Percentiles rank a stretch among this genome's conserved stretches.
Evolutionary conservation across 768 basidiomycete genomes (phyloP).

Genomic region (Phlebiopsis gigantea): DNA sequence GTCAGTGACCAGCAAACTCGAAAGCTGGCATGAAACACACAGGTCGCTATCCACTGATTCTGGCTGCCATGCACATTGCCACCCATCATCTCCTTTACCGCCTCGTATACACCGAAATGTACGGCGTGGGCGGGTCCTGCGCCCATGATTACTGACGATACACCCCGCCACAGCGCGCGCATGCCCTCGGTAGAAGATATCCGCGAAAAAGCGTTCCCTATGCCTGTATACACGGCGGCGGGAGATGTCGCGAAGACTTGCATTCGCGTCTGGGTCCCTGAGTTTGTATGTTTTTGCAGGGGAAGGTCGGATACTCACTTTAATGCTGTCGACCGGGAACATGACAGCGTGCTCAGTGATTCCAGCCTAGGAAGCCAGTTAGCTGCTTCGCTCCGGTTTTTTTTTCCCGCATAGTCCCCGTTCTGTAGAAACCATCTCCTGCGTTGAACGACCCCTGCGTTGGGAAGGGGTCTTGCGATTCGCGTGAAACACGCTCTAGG

Average conservation of each 20-base stretch:
- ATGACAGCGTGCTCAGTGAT: slow-evolving; percentile 99
- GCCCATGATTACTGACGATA: slow-evolving; percentile 91
- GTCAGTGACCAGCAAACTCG: background rate
- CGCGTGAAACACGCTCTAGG: too few species aligned
- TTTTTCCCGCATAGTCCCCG: background rate
- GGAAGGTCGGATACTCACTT: slow-evolving; percentile 47
- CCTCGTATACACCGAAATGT: slow-evolving; percentile 95
- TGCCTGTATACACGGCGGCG: slow-evolving; percentile 80
- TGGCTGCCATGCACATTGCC: slow-evolving; percentile 64
- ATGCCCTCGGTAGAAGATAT: slow-evolving; percentile 95
- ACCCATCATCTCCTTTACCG: slow-evolving; percentile 88
- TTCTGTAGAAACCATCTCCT: background rate
- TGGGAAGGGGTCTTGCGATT: too few species aligned
- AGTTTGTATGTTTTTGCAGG: background rate
- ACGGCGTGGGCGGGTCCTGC: slow-evolving; percentile 98
- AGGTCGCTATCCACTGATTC: slow-evolving; percentile 84
- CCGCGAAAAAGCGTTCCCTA: slow-evolving; percentile 85
- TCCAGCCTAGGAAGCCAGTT: slow-evolving; percentile 61
- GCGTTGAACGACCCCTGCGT: too few species aligned
- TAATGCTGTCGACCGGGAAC: slow-evolving; percentile 98
- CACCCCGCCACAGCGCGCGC: slow-evolving; percentile 90
- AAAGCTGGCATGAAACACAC: slow-evolving; percentile 41
- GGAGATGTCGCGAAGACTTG: slow-evolving; percentile 90
- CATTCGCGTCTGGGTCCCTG: slow-evolving; percentile 82
- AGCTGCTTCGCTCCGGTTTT: background rate